Evolutionary conservation across 1,284 basidiomycete genomes (phyloP).

Genomic region (Naganishia sp.): DNA sequence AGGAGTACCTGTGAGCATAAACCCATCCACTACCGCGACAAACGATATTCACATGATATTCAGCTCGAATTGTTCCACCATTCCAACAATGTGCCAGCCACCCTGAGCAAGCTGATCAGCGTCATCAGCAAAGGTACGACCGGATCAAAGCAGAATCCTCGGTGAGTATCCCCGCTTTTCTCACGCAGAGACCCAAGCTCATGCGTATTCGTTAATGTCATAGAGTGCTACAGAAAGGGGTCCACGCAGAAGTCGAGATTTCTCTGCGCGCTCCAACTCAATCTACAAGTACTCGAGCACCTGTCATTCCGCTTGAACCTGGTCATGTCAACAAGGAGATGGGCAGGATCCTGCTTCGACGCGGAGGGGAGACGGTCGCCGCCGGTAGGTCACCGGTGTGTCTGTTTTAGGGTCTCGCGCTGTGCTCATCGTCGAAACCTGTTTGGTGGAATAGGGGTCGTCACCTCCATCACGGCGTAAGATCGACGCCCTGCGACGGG

Average conservation of each 20-base stretch:
- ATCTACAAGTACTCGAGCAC: slow-evolving; percentile 55
- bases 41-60: slow-evolving; percentile 11
- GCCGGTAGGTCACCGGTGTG: slow-evolving; percentile 60
- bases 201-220: slow-evolving; percentile 12
- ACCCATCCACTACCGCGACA: not conserved
- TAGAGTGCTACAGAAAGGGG: slow-evolving; percentile 79
- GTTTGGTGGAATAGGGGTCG: not conserved
- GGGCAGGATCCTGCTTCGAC: slow-evolving; percentile 83
- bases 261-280: slow-evolving; percentile 62
- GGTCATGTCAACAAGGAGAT: slow-evolving; percentile 93
- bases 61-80: slow-evolving; percentile 93
- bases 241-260: slow-evolving; percentile 82
- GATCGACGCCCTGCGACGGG: not conserved
- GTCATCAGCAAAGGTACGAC: slow-evolving; percentile 79
- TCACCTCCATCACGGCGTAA: slow-evolving; percentile 1
- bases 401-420: not conserved
- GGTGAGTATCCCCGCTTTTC: slow-evolving; percentile 57
- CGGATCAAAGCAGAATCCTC: slow-evolving; percentile 70
- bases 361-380: slow-evolving; percentile 90
- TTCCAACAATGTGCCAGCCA: slow-evolving; percentile 86
- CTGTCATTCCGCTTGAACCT: slow-evolving; percentile 79
- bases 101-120: slow-evolving; percentile 74
- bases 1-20: slow-evolving; percentile 70
- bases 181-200: not conserved
- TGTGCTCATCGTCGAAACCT: not conserved